These are phyloP conservation scores for Cladophialophora carrionii DNA, from an alignment of 2,329 filamentous ascomycete species.

Conservation along the genomic window DNA sequence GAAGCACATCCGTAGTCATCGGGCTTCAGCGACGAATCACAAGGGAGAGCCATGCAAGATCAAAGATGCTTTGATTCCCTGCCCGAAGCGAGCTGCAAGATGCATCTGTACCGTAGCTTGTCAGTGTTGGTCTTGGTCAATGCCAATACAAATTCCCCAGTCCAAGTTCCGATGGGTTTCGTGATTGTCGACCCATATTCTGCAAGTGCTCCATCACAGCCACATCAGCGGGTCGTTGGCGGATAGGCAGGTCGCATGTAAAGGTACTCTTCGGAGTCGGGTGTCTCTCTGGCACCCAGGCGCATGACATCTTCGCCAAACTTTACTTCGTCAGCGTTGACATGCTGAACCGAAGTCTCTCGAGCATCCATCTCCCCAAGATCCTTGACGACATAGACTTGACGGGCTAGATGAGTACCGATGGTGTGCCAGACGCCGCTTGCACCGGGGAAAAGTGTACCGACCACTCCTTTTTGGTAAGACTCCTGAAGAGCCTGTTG, in stretches of 20 bases:
- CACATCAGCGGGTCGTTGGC: neutral
- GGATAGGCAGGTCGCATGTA: conserved; percentile 11
- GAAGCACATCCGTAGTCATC: conserved; percentile 1
- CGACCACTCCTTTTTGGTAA: conserved; percentile 12
- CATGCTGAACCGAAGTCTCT: conserved; percentile 1
- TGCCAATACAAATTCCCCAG: neutral
- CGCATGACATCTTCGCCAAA: conserved; percentile 12
- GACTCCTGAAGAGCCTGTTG: conserved; percentile 11
- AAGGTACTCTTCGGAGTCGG: conserved; percentile 14
- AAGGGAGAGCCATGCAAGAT: neutral
- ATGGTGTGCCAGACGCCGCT: conserved; percentile 14
- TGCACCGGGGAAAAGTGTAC: conserved; percentile 5
- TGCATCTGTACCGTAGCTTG: neutral
- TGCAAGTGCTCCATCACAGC: neutral
- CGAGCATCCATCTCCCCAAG: conserved; percentile 8
- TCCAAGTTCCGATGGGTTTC: neutral
- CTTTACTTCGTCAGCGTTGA: neutral
- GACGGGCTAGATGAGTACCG: conserved; percentile 2
- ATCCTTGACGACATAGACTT: conserved; percentile 17
- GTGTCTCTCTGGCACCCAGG: neutral
- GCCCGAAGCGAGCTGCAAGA: neutral
- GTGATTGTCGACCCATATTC: neutral
- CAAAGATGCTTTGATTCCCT: neutral
- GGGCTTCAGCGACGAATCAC: neutral
- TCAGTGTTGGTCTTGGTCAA: neutral